Percentiles rank a stretch among this genome's conserved stretches.
Conservation (phyloP, 2,329 filamentous ascomycete species). For the Diaporthe eres region DNA sequence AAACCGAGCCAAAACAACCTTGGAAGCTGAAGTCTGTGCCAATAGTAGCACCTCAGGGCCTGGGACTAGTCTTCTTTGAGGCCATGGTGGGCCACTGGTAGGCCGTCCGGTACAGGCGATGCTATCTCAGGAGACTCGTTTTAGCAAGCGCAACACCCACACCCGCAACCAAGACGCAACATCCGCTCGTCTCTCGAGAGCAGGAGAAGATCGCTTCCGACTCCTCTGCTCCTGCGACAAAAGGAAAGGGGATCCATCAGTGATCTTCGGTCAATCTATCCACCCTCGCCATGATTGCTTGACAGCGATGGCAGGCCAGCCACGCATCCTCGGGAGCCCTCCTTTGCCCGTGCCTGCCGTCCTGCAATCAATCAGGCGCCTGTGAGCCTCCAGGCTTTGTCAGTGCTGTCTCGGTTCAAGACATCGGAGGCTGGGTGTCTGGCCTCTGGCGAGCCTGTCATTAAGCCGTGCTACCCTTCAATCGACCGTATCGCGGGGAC, state of each 20-base stretch:
- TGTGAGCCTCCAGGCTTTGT: constrained; percentile 16
- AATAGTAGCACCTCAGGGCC: constrained; percentile 14
- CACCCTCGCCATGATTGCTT: not conserved
- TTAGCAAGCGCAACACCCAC: constrained; percentile 14
- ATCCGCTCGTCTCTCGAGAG: not conserved
- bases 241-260: constrained; percentile 23
- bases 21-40: constrained; percentile 32
- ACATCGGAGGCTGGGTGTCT: constrained; percentile 31
- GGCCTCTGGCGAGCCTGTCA: constrained; percentile 33
- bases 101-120: constrained; percentile 5
- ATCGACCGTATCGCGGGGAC: not conserved
- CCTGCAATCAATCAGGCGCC: constrained; percentile 17
- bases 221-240: constrained; percentile 16
- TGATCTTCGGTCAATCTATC: constrained; percentile 30
- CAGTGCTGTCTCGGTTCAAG: constrained; percentile 29
- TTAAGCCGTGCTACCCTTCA: constrained; percentile 29
- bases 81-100: not conserved
- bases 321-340: constrained; percentile 23
- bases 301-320: not conserved
- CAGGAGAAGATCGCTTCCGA: constrained; percentile 2
- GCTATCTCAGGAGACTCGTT: constrained; percentile 30
- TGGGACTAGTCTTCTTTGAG: constrained; percentile 7
- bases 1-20: constrained; percentile 19
- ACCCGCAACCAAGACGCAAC: not conserved
- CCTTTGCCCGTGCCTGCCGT: constrained; percentile 12